Evolutionary conservation across 2,329 filamentous ascomycete species (phyloP), one percentile per base, ranked within the genome.

Genomic region (Colletotrichum musicola): DNA sequence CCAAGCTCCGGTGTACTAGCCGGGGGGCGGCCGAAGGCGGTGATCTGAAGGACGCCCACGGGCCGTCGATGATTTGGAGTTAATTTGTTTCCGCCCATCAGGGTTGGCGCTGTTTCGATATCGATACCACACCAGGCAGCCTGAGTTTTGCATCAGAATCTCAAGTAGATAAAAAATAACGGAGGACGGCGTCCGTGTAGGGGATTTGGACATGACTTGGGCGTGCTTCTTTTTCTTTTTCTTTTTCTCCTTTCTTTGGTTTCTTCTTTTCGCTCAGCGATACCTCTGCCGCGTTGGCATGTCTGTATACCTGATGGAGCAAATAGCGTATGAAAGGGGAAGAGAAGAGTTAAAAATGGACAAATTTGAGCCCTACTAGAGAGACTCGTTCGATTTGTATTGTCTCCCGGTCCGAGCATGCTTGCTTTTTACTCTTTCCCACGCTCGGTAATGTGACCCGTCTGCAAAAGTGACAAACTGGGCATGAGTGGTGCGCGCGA

Each of bases 1-100:
- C 40, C 69, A 62, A 54, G 69, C 69, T 16, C 57, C 69, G 40
- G 69, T 71, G 22, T 71, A 66, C 50, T 71, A 49, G 63, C 10
- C n/a, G n/a, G 30, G 7, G 40, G 16, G 14, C 10, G 42, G 14
- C 14, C 35, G 40, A 51, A 56, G 42, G 7, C 13, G 50, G 42
- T 56, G 42, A 9, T 38, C 25, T 18, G 44, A 22, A 14, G 16
- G 56, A 35, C 56, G 27, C 30, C 44, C 20, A 35, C 14, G 44
- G 7, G 57, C 20, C 38, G 35, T 47, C 47, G 46, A n/a, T 51
- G 57, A 27, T 44, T 61, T 44, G 58, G 47, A 61, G 58, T 61
- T 62, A 38, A 9, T 27, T 54, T 16, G 60, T 49, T 47, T 35
- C 30, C 30, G 7, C 30, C 30, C 30, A 2, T 35, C 42, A 50